Percentiles rank a stretch among this genome's conserved stretches.
These are phyloP conservation scores for Thelonectria blattea DNA, from an alignment of 2,329 filamentous ascomycete species.

Conservation along the genomic window DNA sequence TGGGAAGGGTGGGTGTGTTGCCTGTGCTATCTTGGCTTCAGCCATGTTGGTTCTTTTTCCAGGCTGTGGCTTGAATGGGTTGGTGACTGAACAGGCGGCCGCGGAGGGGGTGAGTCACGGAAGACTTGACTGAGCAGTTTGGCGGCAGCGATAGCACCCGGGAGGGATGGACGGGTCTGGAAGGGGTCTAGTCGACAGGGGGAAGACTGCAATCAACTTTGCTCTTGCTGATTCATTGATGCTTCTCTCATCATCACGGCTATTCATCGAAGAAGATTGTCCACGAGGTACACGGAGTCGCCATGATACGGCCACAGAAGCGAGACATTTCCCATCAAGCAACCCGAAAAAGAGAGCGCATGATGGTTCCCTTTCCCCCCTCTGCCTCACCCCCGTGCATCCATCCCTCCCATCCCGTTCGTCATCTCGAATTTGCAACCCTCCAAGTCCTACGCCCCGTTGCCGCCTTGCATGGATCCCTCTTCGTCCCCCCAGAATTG, in stretches of 20 bases:
- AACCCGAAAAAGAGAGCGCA: background rate
- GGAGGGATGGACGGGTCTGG: background rate
- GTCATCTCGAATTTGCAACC: background rate
- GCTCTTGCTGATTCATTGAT: no score
- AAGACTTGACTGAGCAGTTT: background rate
- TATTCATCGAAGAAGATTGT: background rate
- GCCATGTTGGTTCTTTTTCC: no score
- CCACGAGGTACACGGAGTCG: slow-evolving; percentile 6
- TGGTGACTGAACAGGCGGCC: slow-evolving; percentile 2
- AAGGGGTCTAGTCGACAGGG: background rate
- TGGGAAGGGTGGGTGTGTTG: background rate
- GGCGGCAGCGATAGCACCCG: background rate
- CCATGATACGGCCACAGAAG: slow-evolving; percentile 19
- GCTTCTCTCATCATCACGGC: no score
- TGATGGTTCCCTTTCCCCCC: background rate
- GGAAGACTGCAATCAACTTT: no score
- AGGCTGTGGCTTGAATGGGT: slow-evolving; percentile 1
- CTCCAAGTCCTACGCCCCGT: background rate
- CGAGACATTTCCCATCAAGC: background rate
- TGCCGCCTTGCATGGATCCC: background rate
- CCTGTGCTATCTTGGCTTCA: background rate
- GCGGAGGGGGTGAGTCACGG: slow-evolving; percentile 15
- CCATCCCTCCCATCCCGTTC: background rate
- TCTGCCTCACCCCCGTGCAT: background rate
- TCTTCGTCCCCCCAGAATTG: background rate